These are phyloP conservation scores for Wallacemonas collosoma DNA, from an alignment of 208 protist species.

Conservation along the genomic window DNA sequence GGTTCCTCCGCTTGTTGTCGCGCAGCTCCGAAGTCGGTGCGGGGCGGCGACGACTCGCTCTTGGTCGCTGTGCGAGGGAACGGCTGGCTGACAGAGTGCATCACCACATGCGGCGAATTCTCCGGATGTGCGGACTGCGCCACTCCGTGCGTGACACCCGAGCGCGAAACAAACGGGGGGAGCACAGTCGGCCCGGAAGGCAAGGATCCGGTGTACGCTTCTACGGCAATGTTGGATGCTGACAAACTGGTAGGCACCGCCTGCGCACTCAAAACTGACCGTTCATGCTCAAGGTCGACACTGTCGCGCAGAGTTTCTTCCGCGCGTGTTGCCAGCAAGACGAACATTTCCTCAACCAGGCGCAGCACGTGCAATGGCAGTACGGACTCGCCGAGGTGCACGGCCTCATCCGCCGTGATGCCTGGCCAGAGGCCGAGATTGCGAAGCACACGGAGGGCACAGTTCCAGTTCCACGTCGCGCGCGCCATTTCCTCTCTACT, in stretches of 20 bases:
- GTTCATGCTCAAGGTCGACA: conserved; percentile 26
- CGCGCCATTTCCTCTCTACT: conserved; percentile 6
- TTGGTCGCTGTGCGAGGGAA: background rate
- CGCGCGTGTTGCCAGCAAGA: conserved; percentile 62
- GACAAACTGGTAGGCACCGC: conserved; percentile 6
- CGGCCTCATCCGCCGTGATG: conserved; percentile 58
- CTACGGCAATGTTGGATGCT: conserved; percentile 5
- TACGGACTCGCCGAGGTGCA: conserved; percentile 35
- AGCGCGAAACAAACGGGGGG: background rate
- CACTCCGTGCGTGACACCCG: background rate
- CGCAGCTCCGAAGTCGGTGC: too few relatives aligned
- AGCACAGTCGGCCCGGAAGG: background rate
- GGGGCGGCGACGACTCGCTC: too few relatives aligned
- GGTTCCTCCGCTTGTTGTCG: too few relatives aligned
- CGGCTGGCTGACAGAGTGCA: background rate
- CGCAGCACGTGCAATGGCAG: conserved; percentile 76
- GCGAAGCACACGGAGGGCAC: conserved; percentile 20
- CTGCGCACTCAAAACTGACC: background rate
- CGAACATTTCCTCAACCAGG: conserved; percentile 71
- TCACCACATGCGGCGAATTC: background rate
- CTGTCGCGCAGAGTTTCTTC: conserved; percentile 54
- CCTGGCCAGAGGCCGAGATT: conserved; percentile 48
- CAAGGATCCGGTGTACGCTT: conserved; percentile 1
- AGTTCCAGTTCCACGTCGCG: conserved; percentile 28
- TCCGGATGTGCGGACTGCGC: too few relatives aligned